A percentile compares a stretch with the other conserved stretches of the same genome.
Evolutionary conservation across 2,329 filamentous ascomycete genomes (phyloP).

Genomic region (Pseudocercospora fijiensis): DNA sequence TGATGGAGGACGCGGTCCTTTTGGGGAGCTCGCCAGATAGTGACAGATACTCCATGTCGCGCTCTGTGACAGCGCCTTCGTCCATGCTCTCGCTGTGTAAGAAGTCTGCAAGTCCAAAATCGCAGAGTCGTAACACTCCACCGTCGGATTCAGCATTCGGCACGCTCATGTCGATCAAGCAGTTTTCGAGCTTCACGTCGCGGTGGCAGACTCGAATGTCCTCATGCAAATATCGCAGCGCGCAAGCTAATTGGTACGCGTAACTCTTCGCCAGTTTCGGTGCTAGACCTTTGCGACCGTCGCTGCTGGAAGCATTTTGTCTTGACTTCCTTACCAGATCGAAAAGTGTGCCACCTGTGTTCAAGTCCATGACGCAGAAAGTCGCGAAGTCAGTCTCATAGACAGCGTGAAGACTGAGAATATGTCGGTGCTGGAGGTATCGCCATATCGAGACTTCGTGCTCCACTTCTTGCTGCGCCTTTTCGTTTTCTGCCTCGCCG

Average conservation of each 20-base stretch:
- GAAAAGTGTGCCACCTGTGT: conserved; percentile 63
- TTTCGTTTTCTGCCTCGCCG: conserved; percentile 62
- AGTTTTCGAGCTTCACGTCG: conserved; percentile 69
- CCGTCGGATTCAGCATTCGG: conserved; percentile 50
- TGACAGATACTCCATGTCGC: conserved; percentile 19
- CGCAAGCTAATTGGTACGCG: conserved; percentile 61
- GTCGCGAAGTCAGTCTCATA: conserved; percentile 68
- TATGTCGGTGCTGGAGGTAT: conserved; percentile 61
- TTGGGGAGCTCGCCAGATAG: conserved; percentile 24
- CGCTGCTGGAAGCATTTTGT: conserved; percentile 28
- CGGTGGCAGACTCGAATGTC: conserved; percentile 66
- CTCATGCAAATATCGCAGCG: conserved; percentile 65
- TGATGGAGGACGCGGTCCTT: conserved; percentile 46
- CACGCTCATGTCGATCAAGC: conserved; percentile 58
- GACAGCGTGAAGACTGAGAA: conserved; percentile 62
- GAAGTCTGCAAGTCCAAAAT: conserved; percentile 70
- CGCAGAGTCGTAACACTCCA: conserved; percentile 62
- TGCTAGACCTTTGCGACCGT: conserved; percentile 45
- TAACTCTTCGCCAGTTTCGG: conserved; percentile 58
- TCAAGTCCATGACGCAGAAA: conserved; percentile 65
- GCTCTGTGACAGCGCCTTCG: conserved; percentile 13
- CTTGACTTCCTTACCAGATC: conserved; percentile 60
- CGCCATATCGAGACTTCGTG: conserved; percentile 69
- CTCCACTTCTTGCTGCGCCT: conserved; percentile 65
- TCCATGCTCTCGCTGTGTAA: conserved; percentile 52